These are phyloP conservation scores for Croton laevigatus DNA, from an alignment of 441 rosid species.

Conservation along the genomic window DNA sequence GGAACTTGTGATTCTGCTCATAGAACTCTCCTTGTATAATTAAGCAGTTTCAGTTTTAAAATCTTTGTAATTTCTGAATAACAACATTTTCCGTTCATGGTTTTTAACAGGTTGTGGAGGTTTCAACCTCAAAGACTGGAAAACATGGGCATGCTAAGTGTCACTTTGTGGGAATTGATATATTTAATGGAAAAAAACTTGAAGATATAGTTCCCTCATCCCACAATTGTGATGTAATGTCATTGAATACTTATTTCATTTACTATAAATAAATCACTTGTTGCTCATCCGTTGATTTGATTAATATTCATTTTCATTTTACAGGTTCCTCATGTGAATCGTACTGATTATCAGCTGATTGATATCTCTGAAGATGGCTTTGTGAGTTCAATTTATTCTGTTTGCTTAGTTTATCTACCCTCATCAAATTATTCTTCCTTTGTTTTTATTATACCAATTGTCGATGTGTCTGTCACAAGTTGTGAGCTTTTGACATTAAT, in stretches of 20 bases:
- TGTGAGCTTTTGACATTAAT: not conserved
- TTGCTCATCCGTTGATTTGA: constrained; percentile 11
- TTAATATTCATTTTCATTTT: constrained; percentile 3
- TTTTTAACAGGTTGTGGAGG: too few species aligned
- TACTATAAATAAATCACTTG: not conserved
- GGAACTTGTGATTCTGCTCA: too few species aligned
- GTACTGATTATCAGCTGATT: constrained; percentile 83
- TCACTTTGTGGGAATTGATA: constrained; percentile 86
- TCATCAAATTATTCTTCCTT: not conserved
- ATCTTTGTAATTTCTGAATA: too few species aligned
- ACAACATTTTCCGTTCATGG: too few species aligned
- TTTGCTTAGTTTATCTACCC: not conserved
- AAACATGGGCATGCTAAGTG: constrained; percentile 92
- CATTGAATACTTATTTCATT: not conserved
- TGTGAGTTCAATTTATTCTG: constrained; percentile 44
- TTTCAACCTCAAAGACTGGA: too few species aligned
- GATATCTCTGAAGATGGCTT: constrained; percentile 96
- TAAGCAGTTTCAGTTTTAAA: too few species aligned
- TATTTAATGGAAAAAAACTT: constrained; percentile 81
- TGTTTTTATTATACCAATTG: not conserved
- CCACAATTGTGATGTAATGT: constrained; percentile 83
- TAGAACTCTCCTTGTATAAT: too few species aligned
- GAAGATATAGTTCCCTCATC: constrained; percentile 93
- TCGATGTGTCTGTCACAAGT: too few species aligned
- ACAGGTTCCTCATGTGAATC: constrained; percentile 93